A percentile compares a stretch with the other conserved stretches of the same genome.
Conservation (phyloP, 2,329 filamentous ascomycete genomes). For the Ascosphaera pollenicola region DNA sequence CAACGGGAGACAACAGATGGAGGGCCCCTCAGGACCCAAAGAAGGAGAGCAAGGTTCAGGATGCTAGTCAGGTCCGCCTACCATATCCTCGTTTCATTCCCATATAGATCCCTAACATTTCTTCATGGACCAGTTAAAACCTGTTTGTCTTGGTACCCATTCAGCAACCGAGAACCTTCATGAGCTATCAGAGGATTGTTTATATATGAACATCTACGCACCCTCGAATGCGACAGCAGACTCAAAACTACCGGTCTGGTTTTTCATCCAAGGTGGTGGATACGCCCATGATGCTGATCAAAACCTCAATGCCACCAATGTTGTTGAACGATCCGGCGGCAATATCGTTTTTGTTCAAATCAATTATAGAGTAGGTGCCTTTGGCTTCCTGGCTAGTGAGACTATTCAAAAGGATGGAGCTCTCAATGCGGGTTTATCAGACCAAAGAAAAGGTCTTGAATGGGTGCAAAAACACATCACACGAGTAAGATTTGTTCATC, state of each 20-base stretch:
- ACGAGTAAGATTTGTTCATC: too few species aligned
- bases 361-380: conserved; percentile 16
- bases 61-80: too few species aligned
- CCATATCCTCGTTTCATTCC: too few species aligned
- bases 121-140: conserved; percentile 21
- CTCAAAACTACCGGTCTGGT: conserved; percentile 10
- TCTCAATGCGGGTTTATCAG: conserved; percentile 26
- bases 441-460: conserved; percentile 8
- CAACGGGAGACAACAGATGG: conserved; percentile 8
- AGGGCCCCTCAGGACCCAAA: conserved; percentile 6
- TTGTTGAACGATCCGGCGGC: conserved; percentile 14
- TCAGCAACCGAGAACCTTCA: conserved; percentile 29
- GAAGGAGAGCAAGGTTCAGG: conserved; percentile 7
- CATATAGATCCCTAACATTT: conserved; percentile 51
- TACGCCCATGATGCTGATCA: conserved; percentile 8
- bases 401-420: conserved; percentile 46
- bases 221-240: conserved; percentile 5
- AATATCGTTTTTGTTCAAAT: conserved; percentile 12
- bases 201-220: conserved; percentile 13
- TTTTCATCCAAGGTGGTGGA: conserved; percentile 12
- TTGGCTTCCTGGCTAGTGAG: conserved; percentile 32
- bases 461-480: conserved; percentile 3
- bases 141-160: conserved; percentile 19
- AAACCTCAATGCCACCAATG: conserved; percentile 11
- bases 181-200: conserved; percentile 30